phyloP scores from a whole-genome alignment of 768 basidiomycete genomes.

The Sarcomyxa edulis region DNA sequence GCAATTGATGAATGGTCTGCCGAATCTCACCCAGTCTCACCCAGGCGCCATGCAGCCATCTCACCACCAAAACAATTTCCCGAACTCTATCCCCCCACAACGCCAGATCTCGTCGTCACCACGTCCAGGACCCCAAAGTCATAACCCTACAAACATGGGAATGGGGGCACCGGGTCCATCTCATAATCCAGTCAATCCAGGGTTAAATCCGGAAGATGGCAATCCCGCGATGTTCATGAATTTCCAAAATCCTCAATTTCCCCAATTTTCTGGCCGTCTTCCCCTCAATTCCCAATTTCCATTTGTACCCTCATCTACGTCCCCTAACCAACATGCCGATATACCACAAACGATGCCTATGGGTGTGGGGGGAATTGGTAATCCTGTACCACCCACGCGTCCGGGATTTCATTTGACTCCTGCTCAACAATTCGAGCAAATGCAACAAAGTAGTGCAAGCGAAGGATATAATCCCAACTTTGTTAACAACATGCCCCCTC shows the following conservation, averaged over 20 bases:
- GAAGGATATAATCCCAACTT: conserved; percentile 28
- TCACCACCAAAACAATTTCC: conserved; percentile 32
- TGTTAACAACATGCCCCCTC: conserved; percentile 24
- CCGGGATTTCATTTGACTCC: conserved; percentile 49
- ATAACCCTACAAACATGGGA: conserved; percentile 32
- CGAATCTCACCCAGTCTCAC: conserved; percentile 21
- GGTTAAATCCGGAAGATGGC: conserved; percentile 41
- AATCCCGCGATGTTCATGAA: conserved; percentile 34
- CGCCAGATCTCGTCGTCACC: conserved; percentile 36
- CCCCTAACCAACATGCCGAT: conserved; percentile 41
- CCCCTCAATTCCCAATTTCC: conserved; percentile 33
- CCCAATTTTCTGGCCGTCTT: conserved; percentile 18
- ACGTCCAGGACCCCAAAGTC: conserved; percentile 33
- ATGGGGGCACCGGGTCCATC: conserved; percentile 32
- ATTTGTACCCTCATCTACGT: conserved; percentile 40
- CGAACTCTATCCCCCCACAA: conserved; percentile 29
- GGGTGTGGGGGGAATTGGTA: conserved; percentile 31
- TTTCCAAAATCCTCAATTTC: conserved; percentile 29
- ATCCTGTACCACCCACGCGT: no score
- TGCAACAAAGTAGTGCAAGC: conserved; percentile 34
- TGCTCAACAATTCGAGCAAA: conserved; percentile 58
- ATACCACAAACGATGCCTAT: conserved; percentile 35
- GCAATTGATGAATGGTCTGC: conserved; percentile 44
- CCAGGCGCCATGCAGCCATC: conserved; percentile 28
- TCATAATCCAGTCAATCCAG: conserved; percentile 35